Percentiles rank a stretch among this genome's conserved stretches.
Conservation (phyloP, 345 rosid species). For the Syzygium grande region DNA sequence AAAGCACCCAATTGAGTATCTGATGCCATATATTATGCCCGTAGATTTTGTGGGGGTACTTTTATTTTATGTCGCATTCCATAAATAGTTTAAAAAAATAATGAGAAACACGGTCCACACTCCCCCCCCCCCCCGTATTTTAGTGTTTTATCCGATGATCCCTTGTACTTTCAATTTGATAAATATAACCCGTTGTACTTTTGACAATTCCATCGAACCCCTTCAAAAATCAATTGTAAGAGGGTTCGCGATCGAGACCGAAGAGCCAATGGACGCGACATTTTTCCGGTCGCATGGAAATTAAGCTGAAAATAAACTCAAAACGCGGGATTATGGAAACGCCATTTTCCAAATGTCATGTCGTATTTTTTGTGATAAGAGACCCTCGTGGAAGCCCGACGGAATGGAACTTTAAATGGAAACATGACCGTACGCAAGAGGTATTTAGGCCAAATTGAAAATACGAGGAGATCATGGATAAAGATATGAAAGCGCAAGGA, state of each 20-base stretch:
- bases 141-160: neutral
- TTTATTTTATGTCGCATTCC: neutral
- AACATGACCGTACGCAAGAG: neutral
- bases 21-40: neutral
- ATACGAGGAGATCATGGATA: neutral
- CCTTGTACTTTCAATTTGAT: neutral
- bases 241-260: neutral
- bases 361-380: neutral
- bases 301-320: neutral
- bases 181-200: neutral
- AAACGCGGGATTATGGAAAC: neutral
- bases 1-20: neutral
- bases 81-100: neutral
- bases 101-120: neutral
- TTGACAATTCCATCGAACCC: neutral
- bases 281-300: neutral
- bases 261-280: neutral
- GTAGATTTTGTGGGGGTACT: neutral
- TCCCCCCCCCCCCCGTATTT: neutral
- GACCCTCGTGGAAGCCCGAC: fast-evolving
- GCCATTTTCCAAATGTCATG: neutral
- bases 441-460: neutral
- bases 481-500: neutral
- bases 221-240: neutral
- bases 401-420: neutral